Base-by-base conservation (phyloP, 2,329 filamentous ascomycete species). In the Pseudopyrenochaeta lycopersici region DNA sequence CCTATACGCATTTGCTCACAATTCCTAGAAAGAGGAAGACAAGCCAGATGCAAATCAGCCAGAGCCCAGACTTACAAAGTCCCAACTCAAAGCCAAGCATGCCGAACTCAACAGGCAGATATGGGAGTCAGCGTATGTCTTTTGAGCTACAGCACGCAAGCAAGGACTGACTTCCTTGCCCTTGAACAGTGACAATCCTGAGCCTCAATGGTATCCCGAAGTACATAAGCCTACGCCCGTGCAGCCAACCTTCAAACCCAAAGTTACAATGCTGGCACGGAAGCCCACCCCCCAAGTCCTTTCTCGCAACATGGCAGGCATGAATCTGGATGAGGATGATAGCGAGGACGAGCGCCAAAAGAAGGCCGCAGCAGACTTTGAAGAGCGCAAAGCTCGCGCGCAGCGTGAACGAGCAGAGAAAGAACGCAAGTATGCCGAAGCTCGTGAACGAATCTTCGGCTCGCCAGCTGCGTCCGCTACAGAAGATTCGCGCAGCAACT, bases 341-440 rank as follows among this genome's bases (percentile, higher is more conserved):
- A 90, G 87, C 21, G 85, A 90, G 47, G 85, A 88, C 21, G 85
- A 87, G 49, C 76, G 79, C 43, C 77, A 80, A 48, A 87, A 85
- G 71, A 84, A 85, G 58, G 80, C 83, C 17, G 86, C 87, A 63
- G 84, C 86, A 38, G 90, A 86, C 0, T 85, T 89, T 3, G 90
- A 94, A 66, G 90, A 97, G 78, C 85, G 92, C 30, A 87, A 90
- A 57, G 85, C 87, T 20, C 90, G 90, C 69, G 90, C 93, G 47
- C 87, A 92, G 72, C 84, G 85, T 43, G 91, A 96, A 65, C 85
- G 88, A 9, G 92, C 96, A 70, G 92, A 96, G 78, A 97, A 95
- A 79, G 90, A 96, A 79, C 88, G 88, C 51, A 90, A 90, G 56
- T 97, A 97, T 73, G 90, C 96, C 56, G 92, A 97, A 78, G 91